These are phyloP conservation scores for Yamadazyma conglobata DNA, from an alignment of 1,139 yeast genomes.

Conservation along the genomic window DNA sequence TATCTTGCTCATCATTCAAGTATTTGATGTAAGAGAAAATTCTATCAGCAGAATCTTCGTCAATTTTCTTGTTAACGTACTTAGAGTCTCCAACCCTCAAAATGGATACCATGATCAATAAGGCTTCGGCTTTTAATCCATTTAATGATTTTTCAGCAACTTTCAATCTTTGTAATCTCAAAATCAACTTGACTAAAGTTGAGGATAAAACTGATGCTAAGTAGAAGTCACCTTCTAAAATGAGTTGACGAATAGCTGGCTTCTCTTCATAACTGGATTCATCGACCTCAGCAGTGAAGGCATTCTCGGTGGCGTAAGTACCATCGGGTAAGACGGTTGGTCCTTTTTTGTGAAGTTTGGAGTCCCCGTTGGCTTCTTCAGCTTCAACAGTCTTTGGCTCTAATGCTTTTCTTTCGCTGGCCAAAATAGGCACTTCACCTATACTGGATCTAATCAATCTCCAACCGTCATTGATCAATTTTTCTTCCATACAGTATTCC, in stretches of 20 bases:
- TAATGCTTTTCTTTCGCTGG: conserved; percentile 58
- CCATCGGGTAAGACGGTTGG: conserved; percentile 96
- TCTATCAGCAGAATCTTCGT: conserved; percentile 94
- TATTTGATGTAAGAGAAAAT: conserved; percentile 78
- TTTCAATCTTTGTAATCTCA: conserved; percentile 66
- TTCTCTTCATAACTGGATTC: conserved; percentile 37
- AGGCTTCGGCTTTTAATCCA: conserved; percentile 91
- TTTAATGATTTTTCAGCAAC: conserved; percentile 58
- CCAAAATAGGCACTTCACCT: conserved; percentile 89
- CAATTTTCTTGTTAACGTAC: conserved; percentile 73
- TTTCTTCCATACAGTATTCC: conserved; percentile 75
- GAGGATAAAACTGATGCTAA: conserved; percentile 86
- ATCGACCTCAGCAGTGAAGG: conserved; percentile 52
- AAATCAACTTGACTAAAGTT: conserved; percentile 82
- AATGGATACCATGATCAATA: conserved; percentile 87
- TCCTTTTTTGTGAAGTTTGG: conserved; percentile 41
- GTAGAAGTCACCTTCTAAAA: conserved; percentile 86
- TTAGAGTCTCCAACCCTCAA: conserved; percentile 85
- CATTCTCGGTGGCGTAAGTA: conserved; percentile 95
- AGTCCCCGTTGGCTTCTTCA: conserved; percentile 28
- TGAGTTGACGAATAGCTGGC: conserved; percentile 78
- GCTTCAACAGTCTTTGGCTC: conserved; percentile 33
- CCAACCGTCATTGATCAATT: conserved; percentile 83
- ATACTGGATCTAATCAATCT: conserved; percentile 74
- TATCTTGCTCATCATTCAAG: conserved; percentile 62